Conservation (phyloP, 805 yeast genomes). For the Wickerhamomyces subpelliculosus region DNA sequence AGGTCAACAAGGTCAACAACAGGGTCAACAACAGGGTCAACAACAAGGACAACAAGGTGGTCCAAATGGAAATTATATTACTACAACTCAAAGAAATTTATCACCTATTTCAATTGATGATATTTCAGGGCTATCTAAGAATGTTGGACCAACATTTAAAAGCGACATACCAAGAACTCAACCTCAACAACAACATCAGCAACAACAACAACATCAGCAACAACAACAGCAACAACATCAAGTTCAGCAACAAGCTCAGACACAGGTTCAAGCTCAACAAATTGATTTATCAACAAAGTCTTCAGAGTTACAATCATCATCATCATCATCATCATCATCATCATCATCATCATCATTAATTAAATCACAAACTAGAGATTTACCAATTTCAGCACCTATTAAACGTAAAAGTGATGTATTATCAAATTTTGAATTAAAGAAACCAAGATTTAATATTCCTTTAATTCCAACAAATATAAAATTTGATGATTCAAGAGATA, state of each 20-base stretch:
- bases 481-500: conserved; percentile 1
- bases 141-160: conserved; percentile 8
- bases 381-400: background rate
- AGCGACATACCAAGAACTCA: background rate
- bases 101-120: conserved; percentile 5
- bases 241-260: background rate
- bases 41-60: background rate
- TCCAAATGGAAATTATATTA: background rate
- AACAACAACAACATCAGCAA: background rate
- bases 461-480: conserved; percentile 14
- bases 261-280: background rate
- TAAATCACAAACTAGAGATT: background rate
- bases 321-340: background rate
- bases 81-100: background rate
- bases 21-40: too few relatives aligned
- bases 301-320: background rate
- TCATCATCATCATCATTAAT: background rate
- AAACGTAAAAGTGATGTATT: conserved; percentile 15
- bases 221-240: conserved; percentile 3
- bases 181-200: background rate
- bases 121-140: conserved; percentile 22
- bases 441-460: conserved; percentile 15
- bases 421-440: conserved; percentile 17
- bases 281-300: background rate
- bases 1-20: too few relatives aligned